Base-by-base conservation (phyloP, 2,329 filamentous ascomycete genomes). In the Cytospora paraplurivora region DNA sequence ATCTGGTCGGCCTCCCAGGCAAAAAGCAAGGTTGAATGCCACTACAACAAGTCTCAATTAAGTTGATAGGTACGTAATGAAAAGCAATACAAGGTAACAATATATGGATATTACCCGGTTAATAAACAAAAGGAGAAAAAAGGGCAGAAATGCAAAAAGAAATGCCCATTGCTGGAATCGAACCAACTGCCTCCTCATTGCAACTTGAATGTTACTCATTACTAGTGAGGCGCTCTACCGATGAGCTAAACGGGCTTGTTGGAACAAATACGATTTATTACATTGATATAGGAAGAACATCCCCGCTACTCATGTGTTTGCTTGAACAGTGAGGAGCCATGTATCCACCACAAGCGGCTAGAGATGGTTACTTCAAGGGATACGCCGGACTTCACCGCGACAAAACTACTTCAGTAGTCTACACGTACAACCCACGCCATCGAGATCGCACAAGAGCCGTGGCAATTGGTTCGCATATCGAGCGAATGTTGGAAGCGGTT, bases 201-300 rank as follows among this genome's bases (percentile, higher is more conserved):
- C 27, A 27, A 27, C 27, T 27, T 27, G 4, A 27, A 27, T 27
- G 27, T 27, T 27, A 27, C 27, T 4, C 2, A 53, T 53, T 53
- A 53, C 51, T 53, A 53, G 51, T 53, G 51, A 53, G 15, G 51
- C 51, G 51, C 51, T 53, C 51, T 53, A 53, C 51, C 51, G 51
- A 53, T 53, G 51, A 53, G 51, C 51, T 53, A 53, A 35, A 21
- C 51, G 51, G 51, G 51, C 51, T 10, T n/a, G 51, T 5, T 8
- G 8, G 5, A 44, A n/a, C 15, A 13, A 12, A 41, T 1, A 17
- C 13, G 12, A 1, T 41, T 13, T 17, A 3, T 27, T 27, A 4
- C 4, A 4, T 27, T 27, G 27, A 27, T 27, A 27, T 27, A 27
- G 27, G 27, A 27, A 27, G 27, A 27, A 4, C 27, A 27, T 3